These are phyloP conservation scores for Amoebophrya sp. DNA, from an alignment of 169 alveolate species.

Conservation along the genomic window DNA sequence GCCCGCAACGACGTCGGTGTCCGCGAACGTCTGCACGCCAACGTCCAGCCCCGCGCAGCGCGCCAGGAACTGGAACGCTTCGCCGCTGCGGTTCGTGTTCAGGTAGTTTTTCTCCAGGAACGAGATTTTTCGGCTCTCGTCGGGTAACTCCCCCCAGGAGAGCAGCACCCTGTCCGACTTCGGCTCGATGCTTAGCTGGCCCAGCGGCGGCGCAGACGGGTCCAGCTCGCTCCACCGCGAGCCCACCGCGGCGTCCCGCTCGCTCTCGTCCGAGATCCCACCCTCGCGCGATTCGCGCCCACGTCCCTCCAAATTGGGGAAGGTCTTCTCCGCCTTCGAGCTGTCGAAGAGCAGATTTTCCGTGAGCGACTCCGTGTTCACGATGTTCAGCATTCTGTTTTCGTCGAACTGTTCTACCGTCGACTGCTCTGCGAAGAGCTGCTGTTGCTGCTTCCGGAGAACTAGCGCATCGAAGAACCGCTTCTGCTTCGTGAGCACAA, in stretches of 20 bases:
- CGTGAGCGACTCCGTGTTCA: not conserved
- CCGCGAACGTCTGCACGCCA: not conserved
- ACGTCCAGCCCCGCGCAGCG: not conserved
- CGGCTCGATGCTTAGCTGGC: not conserved
- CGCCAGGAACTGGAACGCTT: not conserved
- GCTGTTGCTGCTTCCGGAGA: not conserved
- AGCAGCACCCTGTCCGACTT: not conserved
- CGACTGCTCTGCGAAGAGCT: not conserved
- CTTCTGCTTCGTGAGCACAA: not conserved
- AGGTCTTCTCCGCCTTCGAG: not conserved
- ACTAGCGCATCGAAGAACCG: not conserved
- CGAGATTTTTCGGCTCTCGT: not conserved
- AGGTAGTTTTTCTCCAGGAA: not conserved
- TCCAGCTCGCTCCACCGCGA: not conserved
- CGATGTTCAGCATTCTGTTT: not conserved
- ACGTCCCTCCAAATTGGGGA: not conserved
- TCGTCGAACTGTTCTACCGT: not conserved
- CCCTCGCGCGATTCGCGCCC: not conserved
- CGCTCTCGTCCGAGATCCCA: too few species aligned
- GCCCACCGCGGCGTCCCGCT: too few species aligned
- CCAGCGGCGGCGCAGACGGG: not conserved
- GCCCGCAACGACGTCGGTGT: not conserved
- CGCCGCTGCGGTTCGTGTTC: not conserved
- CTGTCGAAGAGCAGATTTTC: not conserved
- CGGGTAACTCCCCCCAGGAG: not conserved